Evolutionary conservation across 768 basidiomycete genomes (phyloP), one percentile per base, ranked within the genome.

Genomic region (Peribolospora baueri): DNA sequence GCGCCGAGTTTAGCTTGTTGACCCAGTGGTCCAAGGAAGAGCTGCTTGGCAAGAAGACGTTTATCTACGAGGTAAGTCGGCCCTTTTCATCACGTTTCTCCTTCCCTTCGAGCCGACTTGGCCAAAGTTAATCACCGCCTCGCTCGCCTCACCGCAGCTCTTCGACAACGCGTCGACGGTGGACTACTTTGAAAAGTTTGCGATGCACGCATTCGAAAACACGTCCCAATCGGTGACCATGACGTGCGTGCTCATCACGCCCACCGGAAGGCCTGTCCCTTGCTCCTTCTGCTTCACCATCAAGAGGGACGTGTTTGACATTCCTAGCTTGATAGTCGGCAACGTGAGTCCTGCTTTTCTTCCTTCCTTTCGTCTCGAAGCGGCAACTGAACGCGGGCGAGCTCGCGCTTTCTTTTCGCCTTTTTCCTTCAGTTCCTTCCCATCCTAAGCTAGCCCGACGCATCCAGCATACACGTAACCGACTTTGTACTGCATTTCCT

Each of bases 241-340:
- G 56, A 83, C 88, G 62, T 88, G 86, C 58, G 83, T 87, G 40
- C 67, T 93, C 48, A 74, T 90, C 59, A 87, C 88, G 65, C 82
- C 84, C 5, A 75, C 75, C 38, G 84, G 85, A 11, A 76, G 79
- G 3, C 84, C 84, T 2, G 77, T 95, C 38, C 83, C 85, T 48
- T 81, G 87, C 51, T 84, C 91, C 25, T 91, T 91, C 69, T 93
- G 90, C 67, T 93, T 93, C 66, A 87, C 86, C 54, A 87, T 98
- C 65, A 76, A 87, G 62, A 72, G 91, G 60, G 91, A 97, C 65
- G 71, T 91, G 37, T 88, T 88, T 25, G 25, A 25, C 25, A 25
- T 25, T 25, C 25, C 25, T 25, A 25, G 25, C 25, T 25, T 25
- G 25, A 25, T 25, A 1, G 25, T 25, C 25, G 25, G 25, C 25